Base-by-base conservation (phyloP, 805 yeast genomes). In the Candida maris region DNA sequence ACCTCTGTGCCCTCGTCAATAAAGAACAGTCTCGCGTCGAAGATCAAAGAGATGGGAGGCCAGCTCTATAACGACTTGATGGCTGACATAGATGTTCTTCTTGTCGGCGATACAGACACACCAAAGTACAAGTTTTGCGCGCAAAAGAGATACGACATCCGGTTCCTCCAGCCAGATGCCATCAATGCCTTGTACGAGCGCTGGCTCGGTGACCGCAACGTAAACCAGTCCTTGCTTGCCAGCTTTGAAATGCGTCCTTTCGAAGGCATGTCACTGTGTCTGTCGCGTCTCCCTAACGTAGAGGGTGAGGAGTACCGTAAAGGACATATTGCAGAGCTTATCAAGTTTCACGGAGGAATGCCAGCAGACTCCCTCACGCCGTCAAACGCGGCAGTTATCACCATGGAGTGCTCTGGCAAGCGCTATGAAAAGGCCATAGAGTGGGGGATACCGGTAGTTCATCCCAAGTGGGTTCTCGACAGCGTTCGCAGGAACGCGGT, bases 21-120 rank as follows among this genome's bases (percentile, higher is more conserved):
- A 22, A 65, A 76, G 44, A 63, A 66, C 17, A 68, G 63, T 12
- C 49, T 79, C 19, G 64, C 70, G 2, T 53, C 59, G 7, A 70
- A 70, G 50, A 68, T 81, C 38, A 54, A 60, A 19, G 61, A 68
- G 6, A 64, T 82, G 55, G 91, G 89, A 6, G 89, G 88, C 1
- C 51, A 48, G 7, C 74, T 69, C 45, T 67, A 70, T 39, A 67
- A 68, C 27, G 81, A 81, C 49, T 57, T 82, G 45, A 76, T 80
- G 65, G 72, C 77, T 32, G 79, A 77, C 52, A 80, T 76, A 3
- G 68, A 72, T 35, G 73, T 73, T 27, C 57, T 83, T 18, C 65
- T 83, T 4, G 79, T 81, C 20, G 87, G 86, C 2, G 68, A 67
- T 27, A 61, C 73, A 19, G 61, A 67, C 38, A 76, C 83, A 0